These are phyloP conservation scores for Aphanocladium album DNA, from an alignment of 2,329 filamentous ascomycete species.

Conservation along the genomic window DNA sequence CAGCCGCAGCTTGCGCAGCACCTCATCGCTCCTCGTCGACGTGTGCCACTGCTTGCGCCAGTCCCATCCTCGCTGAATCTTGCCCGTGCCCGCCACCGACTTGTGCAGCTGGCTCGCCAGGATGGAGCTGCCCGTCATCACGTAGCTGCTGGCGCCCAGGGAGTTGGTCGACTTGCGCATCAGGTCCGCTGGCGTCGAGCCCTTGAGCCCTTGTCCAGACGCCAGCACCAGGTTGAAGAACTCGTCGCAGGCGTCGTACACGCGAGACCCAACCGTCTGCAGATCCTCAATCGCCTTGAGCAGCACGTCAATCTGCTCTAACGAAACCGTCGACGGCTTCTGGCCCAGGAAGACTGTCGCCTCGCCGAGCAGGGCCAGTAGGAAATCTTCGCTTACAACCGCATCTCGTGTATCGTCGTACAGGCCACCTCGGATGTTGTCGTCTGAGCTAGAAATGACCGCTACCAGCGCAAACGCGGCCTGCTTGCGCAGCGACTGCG, in stretches of 20 bases:
- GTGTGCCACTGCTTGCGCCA: conserved; percentile 73
- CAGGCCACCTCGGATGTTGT: conserved; percentile 85
- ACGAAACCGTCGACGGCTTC: conserved; percentile 49
- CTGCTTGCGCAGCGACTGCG: conserved; percentile 59
- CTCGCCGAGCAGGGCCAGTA: conserved; percentile 80
- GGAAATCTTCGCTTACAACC: conserved; percentile 82
- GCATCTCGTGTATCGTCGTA: conserved; percentile 77
- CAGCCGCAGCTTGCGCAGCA: conserved; percentile 67
- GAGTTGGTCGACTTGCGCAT: conserved; percentile 55
- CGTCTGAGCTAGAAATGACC: conserved; percentile 80
- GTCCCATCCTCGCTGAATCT: conserved; percentile 63
- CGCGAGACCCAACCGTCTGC: conserved; percentile 65
- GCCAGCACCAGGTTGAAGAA: conserved; percentile 71
- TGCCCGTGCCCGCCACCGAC: conserved; percentile 51
- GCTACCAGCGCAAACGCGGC: conserved; percentile 70
- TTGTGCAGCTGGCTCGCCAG: conserved; percentile 58
- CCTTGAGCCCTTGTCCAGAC: conserved; percentile 59
- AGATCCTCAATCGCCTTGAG: conserved; percentile 77
- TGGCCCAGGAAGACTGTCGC: conserved; percentile 70
- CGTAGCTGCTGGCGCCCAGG: conserved; percentile 56
- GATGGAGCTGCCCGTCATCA: conserved; percentile 70
- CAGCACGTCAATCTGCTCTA: conserved; percentile 68
- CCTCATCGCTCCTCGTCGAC: conserved; percentile 57
- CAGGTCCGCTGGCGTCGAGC: conserved; percentile 60
- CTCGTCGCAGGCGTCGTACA: conserved; percentile 70